These are phyloP conservation scores for Cercophora newfieldiana DNA, from an alignment of 495 filamentous ascomycete species.

Conservation along the genomic window DNA sequence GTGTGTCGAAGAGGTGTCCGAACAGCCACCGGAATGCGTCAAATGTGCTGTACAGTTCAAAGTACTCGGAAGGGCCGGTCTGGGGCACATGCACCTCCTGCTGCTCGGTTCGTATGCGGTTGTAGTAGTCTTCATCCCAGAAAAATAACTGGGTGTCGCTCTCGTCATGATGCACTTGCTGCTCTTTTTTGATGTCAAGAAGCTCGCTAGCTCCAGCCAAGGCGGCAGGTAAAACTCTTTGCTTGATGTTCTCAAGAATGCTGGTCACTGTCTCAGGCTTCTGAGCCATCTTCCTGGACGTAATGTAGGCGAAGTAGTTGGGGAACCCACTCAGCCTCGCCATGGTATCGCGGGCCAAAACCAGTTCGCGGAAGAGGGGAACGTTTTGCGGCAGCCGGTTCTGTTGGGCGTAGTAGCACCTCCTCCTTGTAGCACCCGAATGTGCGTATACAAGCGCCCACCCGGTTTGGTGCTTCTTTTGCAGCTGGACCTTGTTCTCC, in stretches of 20 bases:
- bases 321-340: neutral
- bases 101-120: neutral
- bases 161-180: neutral
- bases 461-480: neutral
- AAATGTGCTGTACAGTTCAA: conserved; percentile 2
- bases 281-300: neutral
- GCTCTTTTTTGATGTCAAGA: neutral
- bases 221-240: neutral
- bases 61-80: conserved; percentile 4
- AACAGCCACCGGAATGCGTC: neutral
- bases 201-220: neutral
- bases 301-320: neutral
- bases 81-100: neutral
- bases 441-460: neutral
- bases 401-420: neutral
- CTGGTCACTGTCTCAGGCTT: neutral
- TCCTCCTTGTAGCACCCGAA: neutral
- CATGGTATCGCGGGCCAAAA: neutral
- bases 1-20: neutral
- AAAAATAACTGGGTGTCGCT: neutral
- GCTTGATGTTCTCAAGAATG: neutral
- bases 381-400: conserved; percentile 6
- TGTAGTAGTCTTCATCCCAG: conserved; percentile 4
- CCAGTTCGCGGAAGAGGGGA: conserved; percentile 2
- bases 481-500: neutral